Evolutionary conservation across 2,329 filamentous ascomycete species (phyloP).

Genomic region (Colletotrichum sp.): DNA sequence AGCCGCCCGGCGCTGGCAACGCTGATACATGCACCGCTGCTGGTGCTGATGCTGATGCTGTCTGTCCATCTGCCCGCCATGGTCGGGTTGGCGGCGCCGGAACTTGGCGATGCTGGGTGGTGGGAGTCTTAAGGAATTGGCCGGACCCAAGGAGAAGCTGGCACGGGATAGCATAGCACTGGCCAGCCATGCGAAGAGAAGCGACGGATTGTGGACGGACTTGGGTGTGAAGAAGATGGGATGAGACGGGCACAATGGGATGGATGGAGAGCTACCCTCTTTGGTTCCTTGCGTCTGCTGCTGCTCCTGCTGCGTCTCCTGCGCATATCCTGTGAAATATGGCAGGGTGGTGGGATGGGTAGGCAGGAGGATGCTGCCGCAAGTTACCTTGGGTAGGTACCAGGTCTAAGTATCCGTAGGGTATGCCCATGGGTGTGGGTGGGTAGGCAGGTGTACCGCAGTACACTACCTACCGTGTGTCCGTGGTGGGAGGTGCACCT

Average conservation of each 20-base stretch:
- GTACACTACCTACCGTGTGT: neutral
- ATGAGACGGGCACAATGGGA: neutral
- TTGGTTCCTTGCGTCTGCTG: neutral
- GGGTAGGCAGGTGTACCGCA: neutral
- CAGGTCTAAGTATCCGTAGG: neutral
- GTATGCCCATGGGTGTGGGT: neutral
- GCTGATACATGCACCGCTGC: neutral
- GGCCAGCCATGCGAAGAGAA: neutral
- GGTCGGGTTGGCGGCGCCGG: neutral
- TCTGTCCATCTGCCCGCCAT: neutral
- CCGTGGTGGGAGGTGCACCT: neutral
- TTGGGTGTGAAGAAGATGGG: neutral
- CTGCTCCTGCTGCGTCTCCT: neutral
- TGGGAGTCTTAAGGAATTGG: neutral
- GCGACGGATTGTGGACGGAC: neutral
- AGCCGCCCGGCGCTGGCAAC: neutral
- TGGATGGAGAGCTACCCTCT: neutral
- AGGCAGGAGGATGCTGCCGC: neutral
- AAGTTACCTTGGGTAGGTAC: neutral
- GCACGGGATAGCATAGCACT: neutral
- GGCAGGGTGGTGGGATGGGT: neutral
- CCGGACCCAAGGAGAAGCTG: constrained; percentile 2
- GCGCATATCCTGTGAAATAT: neutral
- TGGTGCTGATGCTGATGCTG: neutral
- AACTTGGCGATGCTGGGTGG: neutral